Base-by-base conservation (phyloP, 768 basidiomycete genomes). In the Agaricus subrufescens region DNA sequence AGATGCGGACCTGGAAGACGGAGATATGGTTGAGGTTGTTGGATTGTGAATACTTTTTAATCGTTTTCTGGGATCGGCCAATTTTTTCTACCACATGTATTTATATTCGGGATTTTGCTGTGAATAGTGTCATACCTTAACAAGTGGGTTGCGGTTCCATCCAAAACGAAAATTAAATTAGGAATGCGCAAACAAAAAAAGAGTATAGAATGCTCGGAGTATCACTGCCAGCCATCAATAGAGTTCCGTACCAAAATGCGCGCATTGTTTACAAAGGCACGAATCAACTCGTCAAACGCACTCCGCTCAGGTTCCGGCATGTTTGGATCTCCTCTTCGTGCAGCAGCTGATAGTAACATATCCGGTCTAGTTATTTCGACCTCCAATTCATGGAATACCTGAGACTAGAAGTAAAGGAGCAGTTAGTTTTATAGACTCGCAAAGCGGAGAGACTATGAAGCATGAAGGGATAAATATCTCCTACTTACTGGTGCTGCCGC, bases 191-290 rank as follows among this genome's bases (percentile, higher is more conserved):
- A 25, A 39, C 10, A 15, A 27, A 29, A 37, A 47, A 42, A 45
- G 25, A 37, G 10, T 14, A 37, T 10, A 38, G 23, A 6, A 31
- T 4, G 1, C 19, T 8, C 31, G 10, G 6, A 19, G 1, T 19
- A 19, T 48, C 57, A 63, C 45, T 63, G 58, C 66, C 68, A 68
- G 9, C 64, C 67, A 25, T 66, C 69, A 53, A 59, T 63, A 5
- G 67, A 59, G 70, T 96, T 97, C 62, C 91, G 82, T 51, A 87
- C 86, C 46, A 98, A 70, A 71, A 97, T 94, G 59, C 97, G 80
- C 3, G 91, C 85, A 61, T 97, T 95, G 65, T 98, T 97, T 49
- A 99, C 85, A 61, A 97, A 91, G 12, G 90, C 91, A 46, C 91
- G 85, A 44, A 99, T 85, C 57, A 97, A 82, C 66, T 97, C 91